phyloP scores from a whole-genome alignment of 2,329 filamentous ascomycete species.

The Claviceps quebecensis region DNA sequence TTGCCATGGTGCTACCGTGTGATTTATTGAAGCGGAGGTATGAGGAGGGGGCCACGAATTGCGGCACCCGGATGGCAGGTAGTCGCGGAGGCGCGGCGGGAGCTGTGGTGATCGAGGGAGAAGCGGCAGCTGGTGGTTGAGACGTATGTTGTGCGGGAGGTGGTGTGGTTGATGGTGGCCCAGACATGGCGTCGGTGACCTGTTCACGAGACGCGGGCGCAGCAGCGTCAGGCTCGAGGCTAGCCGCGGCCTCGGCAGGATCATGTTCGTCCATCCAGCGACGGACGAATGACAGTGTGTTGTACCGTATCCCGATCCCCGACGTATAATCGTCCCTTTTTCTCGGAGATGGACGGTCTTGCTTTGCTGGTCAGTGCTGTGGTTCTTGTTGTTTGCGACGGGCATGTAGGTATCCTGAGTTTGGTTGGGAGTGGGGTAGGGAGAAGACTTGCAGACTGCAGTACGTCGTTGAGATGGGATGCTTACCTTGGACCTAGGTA shows the following conservation, averaged over 20 bases:
- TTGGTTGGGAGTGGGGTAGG: neutral
- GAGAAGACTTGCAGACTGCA: neutral
- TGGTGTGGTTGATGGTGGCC: slow-evolving; percentile 4
- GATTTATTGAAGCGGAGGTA: slow-evolving; percentile 33
- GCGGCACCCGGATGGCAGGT: slow-evolving; percentile 26
- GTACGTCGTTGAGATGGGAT: no score
- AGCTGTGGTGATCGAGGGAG: neutral
- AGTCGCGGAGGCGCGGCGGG: slow-evolving; percentile 5
- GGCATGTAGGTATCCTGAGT: neutral
- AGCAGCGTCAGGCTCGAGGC: slow-evolving; percentile 5
- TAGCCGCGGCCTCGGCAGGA: slow-evolving; percentile 2
- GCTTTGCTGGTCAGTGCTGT: neutral
- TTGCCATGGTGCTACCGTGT: slow-evolving; percentile 21
- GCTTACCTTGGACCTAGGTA: no score
- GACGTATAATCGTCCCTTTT: neutral
- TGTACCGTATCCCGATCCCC: neutral
- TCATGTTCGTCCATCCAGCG: slow-evolving; percentile 9
- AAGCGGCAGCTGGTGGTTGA: neutral
- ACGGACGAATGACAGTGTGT: neutral
- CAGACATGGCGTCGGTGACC: slow-evolving; percentile 6
- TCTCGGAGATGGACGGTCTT: neutral
- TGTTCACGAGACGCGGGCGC: slow-evolving; percentile 8
- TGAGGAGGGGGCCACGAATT: slow-evolving; percentile 46
- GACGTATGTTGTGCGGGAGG: slow-evolving; percentile 1
- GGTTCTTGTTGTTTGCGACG: neutral